Percentiles rank a stretch among this genome's conserved stretches.
These are phyloP conservation scores for Aspergillus homomorphus DNA, from an alignment of 495 filamentous ascomycete genomes.

Conservation along the genomic window DNA sequence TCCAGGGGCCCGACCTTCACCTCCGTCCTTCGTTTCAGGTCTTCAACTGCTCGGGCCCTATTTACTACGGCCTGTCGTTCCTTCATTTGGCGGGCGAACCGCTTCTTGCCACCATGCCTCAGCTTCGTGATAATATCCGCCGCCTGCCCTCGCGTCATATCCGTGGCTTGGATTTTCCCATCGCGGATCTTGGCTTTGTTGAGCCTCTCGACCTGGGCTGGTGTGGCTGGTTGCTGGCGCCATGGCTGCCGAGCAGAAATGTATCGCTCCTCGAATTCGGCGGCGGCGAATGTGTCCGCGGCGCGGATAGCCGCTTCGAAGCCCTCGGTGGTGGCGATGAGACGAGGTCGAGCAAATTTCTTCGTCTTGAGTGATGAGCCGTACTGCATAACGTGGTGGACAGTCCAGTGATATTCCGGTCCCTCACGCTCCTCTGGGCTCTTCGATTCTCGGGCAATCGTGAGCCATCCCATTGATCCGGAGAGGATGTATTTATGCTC, in stretches of 20 bases:
- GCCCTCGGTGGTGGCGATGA: conserved; percentile 55
- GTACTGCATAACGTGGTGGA: conserved; percentile 36
- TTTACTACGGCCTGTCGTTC: conserved; percentile 38
- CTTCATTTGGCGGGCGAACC: conserved; percentile 51
- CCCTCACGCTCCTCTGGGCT: neutral
- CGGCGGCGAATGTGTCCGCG: conserved; percentile 73
- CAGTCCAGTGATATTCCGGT: conserved; percentile 16
- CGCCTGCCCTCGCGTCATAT: conserved; percentile 77
- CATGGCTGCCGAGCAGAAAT: conserved; percentile 60
- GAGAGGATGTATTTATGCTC: conserved; percentile 64
- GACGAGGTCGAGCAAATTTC: conserved; percentile 59
- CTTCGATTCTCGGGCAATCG: conserved; percentile 49
- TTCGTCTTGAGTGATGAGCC: conserved; percentile 20
- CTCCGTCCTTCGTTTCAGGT: conserved; percentile 37
- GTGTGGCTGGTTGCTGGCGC: conserved; percentile 63
- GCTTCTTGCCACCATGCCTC: conserved; percentile 73
- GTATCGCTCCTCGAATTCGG: conserved; percentile 56
- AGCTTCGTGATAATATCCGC: conserved; percentile 92
- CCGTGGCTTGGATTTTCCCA: conserved; percentile 49
- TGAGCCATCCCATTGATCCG: conserved; percentile 48
- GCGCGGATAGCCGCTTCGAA: conserved; percentile 74
- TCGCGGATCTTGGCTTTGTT: conserved; percentile 60
- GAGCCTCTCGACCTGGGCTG: conserved; percentile 67
- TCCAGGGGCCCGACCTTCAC: conserved; percentile 67
- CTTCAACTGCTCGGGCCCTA: conserved; percentile 29